phyloP scores from a whole-genome alignment of 2,329 filamentous ascomycete species.

The Paecilomyces niveus region DNA sequence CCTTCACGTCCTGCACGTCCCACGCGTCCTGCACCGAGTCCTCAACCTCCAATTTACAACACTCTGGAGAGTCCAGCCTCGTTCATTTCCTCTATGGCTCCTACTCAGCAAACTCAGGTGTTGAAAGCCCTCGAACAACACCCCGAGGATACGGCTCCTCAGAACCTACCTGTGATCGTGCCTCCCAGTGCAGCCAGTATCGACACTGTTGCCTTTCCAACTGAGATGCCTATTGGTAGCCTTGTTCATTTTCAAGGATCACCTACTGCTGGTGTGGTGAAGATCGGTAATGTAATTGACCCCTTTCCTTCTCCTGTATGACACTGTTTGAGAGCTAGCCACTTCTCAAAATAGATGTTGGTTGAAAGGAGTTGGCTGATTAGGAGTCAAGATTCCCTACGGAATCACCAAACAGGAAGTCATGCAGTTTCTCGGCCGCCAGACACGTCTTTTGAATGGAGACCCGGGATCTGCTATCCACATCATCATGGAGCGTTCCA shows the following conservation, averaged over 20 bases:
- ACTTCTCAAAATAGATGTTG: too few relatives aligned
- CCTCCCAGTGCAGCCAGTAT: conserved; percentile 2
- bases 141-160: not conserved
- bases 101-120: not conserved
- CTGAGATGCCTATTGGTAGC: conserved; percentile 23
- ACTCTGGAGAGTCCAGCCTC: not conserved
- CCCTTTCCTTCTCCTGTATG: not conserved
- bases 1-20: not conserved
- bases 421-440: conserved; percentile 39
- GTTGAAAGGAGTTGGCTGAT: conserved; percentile 3
- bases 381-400: conserved; percentile 41
- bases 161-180: not conserved
- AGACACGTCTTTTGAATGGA: conserved; percentile 30
- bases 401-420: conserved; percentile 44
- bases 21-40: not conserved
- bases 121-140: not conserved
- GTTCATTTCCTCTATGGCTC: not conserved
- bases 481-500: conserved; percentile 51
- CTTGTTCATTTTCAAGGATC: conserved; percentile 12
- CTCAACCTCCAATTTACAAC: not conserved
- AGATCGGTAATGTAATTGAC: conserved; percentile 29
- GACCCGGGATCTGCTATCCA: conserved; percentile 42
- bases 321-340: not conserved
- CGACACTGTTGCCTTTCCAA: conserved; percentile 10
- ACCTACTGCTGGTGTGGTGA: conserved; percentile 23